These are phyloP conservation scores for Fusarium tupiense DNA, from an alignment of 2,329 filamentous ascomycete genomes.

Conservation along the genomic window DNA sequence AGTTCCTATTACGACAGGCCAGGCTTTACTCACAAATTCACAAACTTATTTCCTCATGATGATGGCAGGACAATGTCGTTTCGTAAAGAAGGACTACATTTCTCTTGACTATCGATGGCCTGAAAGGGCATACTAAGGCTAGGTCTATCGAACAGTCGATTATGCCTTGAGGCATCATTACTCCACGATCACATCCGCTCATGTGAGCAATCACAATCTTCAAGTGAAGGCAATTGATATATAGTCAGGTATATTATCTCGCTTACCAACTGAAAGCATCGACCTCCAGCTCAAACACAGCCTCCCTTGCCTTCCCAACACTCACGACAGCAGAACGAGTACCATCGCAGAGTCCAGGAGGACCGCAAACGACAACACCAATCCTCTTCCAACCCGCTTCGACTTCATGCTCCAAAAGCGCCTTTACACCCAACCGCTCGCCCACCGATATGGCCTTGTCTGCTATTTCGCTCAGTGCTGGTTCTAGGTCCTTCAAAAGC, in stretches of 20 bases:
- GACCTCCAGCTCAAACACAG: too few species aligned
- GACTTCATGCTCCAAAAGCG: background rate
- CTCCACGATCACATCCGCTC: background rate
- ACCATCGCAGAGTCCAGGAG: rapidly evolving
- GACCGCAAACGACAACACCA: background rate
- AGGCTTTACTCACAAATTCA: background rate
- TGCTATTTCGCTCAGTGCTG: background rate
- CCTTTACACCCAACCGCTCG: too few species aligned
- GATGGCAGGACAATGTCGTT: background rate
- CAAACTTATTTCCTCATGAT: background rate
- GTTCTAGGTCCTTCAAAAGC: background rate
- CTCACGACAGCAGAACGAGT: background rate
- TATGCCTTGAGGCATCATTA: background rate
- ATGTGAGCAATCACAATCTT: background rate
- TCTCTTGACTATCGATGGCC: background rate
- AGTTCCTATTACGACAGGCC: background rate
- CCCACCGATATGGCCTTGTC: background rate
- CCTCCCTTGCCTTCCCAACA: too few species aligned
- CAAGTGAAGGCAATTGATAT: background rate
- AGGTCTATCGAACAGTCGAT: background rate
- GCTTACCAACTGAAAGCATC: background rate
- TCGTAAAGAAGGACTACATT: background rate
- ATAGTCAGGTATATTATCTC: background rate
- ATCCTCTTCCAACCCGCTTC: background rate
- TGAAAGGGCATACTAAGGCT: rapidly evolving